Conservation (phyloP, 805 yeast species). For the Wickerhamomyces bovis region DNA sequence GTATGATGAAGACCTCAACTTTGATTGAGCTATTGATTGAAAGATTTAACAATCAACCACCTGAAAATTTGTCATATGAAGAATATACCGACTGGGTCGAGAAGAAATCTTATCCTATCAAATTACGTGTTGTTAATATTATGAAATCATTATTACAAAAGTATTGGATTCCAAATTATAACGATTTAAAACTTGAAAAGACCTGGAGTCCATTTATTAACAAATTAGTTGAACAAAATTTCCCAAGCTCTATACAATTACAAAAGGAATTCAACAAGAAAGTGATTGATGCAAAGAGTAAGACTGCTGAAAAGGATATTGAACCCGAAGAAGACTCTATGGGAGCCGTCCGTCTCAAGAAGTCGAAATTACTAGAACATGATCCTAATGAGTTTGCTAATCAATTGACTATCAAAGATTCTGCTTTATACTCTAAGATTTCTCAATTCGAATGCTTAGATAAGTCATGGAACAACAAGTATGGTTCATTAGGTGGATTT, state of each 20-base stretch:
- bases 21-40: constrained; percentile 53
- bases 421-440: constrained; percentile 59
- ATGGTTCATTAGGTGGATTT: constrained; percentile 48
- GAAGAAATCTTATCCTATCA: constrained; percentile 61
- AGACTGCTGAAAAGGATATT: neutral
- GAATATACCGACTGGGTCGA: constrained; percentile 76
- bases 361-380: constrained; percentile 53
- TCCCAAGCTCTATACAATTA: constrained; percentile 39
- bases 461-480: constrained; percentile 68
- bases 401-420: constrained; percentile 79
- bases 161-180: constrained; percentile 64
- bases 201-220: constrained; percentile 35
- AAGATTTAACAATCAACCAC: constrained; percentile 69
- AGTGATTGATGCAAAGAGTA: constrained; percentile 14
- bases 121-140: constrained; percentile 57
- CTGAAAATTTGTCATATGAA: constrained; percentile 80
- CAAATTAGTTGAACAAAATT: constrained; percentile 32
- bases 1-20: constrained; percentile 64
- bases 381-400: constrained; percentile 75
- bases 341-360: constrained; percentile 25
- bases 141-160: constrained; percentile 61
- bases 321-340: neutral
- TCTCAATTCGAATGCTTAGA: constrained; percentile 68
- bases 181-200: constrained; percentile 36
- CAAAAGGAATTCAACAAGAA: constrained; percentile 32